Percentiles rank a stretch among this genome's conserved stretches.
Evolutionary conservation across 305 asterid genomes (phyloP).

Genomic region (Fraxinus greggii): DNA sequence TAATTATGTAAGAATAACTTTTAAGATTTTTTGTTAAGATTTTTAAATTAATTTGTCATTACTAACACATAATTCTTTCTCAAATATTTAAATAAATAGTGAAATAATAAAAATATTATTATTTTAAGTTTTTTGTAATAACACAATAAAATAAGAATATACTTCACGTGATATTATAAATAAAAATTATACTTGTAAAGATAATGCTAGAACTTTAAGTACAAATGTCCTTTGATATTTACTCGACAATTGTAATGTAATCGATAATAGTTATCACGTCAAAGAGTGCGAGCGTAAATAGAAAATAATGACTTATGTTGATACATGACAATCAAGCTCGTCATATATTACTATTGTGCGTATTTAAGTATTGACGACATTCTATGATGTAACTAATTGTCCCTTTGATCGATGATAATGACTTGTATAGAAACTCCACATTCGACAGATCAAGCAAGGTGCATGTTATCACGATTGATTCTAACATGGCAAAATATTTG

Average conservation of each 20-base stretch:
- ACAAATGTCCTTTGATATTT: neutral
- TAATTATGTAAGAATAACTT: too few relatives aligned
- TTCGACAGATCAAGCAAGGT: neutral
- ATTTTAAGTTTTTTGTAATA: neutral
- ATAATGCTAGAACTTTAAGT: neutral
- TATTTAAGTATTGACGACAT: too few relatives aligned
- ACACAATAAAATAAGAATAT: neutral
- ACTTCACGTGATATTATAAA: neutral
- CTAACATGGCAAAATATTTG: neutral
- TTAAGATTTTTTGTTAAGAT: neutral
- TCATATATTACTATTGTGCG: neutral
- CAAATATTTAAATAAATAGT: neutral
- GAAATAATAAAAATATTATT: neutral
- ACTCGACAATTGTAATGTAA: neutral
- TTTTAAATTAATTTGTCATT: neutral
- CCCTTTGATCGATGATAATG: neutral
- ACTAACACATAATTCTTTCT: neutral
- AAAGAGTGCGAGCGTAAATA: neutral
- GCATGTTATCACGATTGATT: neutral
- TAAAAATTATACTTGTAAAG: neutral
- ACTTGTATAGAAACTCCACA: neutral
- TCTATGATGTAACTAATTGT: neutral
- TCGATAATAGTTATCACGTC: too few relatives aligned
- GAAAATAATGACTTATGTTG: neutral
- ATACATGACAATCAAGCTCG: neutral